These are phyloP conservation scores for Stephania cephalantha DNA, from an alignment of 164 flowering plant genomes.

Conservation along the genomic window DNA sequence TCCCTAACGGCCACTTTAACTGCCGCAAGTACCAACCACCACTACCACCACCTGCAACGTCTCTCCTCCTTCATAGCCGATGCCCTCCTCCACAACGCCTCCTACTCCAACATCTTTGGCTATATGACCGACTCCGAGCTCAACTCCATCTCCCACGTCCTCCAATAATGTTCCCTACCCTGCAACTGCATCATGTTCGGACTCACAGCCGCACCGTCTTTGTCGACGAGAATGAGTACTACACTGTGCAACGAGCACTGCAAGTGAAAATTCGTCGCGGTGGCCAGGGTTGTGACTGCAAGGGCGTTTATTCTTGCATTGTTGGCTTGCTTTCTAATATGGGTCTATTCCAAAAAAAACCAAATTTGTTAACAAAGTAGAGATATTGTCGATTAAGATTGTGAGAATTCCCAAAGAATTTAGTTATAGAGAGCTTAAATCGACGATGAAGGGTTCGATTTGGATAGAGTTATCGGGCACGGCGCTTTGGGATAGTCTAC, in stretches of 20 bases:
- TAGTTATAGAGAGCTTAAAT: constrained; percentile 59
- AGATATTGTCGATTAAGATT: constrained; percentile 37
- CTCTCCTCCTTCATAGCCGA: constrained; percentile 28
- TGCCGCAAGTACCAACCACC: constrained; percentile 10
- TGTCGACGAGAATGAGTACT: constrained; percentile 13
- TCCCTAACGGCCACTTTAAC: constrained; percentile 9
- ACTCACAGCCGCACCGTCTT: constrained; percentile 55
- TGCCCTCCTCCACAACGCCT: constrained; percentile 66
- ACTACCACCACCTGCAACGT: constrained; percentile 3
- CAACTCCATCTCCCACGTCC: constrained; percentile 36
- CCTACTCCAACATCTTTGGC: constrained; percentile 37
- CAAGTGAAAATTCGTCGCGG: constrained; percentile 51
- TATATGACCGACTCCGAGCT: constrained; percentile 55
- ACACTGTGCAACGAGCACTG: constrained; percentile 51
- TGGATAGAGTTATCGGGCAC: constrained; percentile 59
- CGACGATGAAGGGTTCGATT: constrained; percentile 66
- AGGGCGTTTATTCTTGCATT: constrained; percentile 63
- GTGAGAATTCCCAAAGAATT: constrained; percentile 74
- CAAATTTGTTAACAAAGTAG: constrained; percentile 33
- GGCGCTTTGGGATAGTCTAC: constrained; percentile 95
- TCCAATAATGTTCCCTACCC: constrained; percentile 36
- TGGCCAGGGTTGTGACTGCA: constrained; percentile 79
- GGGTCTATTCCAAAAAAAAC: constrained; percentile 47
- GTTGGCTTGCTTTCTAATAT: constrained; percentile 50
- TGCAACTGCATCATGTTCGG: constrained; percentile 83